Conservation (phyloP, 2,329 filamentous ascomycete genomes). For the Fusarium transvaalense region DNA sequence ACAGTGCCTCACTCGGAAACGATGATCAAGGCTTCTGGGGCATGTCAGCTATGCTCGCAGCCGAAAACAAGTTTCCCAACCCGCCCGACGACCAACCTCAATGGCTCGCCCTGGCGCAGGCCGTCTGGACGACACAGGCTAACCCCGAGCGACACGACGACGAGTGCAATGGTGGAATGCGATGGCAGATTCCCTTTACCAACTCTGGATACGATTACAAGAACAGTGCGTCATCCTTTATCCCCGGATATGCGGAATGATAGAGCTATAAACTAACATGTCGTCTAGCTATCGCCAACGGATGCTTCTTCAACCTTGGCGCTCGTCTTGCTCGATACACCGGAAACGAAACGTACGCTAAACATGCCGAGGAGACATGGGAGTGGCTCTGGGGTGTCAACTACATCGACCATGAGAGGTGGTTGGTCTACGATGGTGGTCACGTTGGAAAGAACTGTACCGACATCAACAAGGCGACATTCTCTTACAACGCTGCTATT, state of each 20-base stretch:
- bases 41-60: conserved; percentile 74
- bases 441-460: conserved; percentile 70
- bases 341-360: conserved; percentile 72
- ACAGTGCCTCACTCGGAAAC: conserved; percentile 72
- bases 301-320: conserved; percentile 73
- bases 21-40: conserved; percentile 81
- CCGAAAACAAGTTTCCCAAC: conserved; percentile 73
- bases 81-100: conserved; percentile 66
- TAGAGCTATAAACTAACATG: neutral
- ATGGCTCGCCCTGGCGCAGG: conserved; percentile 76
- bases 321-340: conserved; percentile 80
- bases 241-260: neutral
- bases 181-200: conserved; percentile 82
- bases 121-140: conserved; percentile 75
- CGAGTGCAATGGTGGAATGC: conserved; percentile 75
- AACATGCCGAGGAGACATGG: conserved; percentile 72
- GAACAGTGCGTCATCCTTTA: conserved; percentile 60
- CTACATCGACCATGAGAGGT: conserved; percentile 70
- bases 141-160: conserved; percentile 71
- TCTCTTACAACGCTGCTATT: conserved; percentile 75
- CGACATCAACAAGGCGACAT: conserved; percentile 71
- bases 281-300: conserved; percentile 68
- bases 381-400: conserved; percentile 69
- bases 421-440: conserved; percentile 74
- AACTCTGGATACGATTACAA: conserved; percentile 85